Base-by-base conservation (phyloP, 2,329 filamentous ascomycete species). In the Fusarium sp. region DNA sequence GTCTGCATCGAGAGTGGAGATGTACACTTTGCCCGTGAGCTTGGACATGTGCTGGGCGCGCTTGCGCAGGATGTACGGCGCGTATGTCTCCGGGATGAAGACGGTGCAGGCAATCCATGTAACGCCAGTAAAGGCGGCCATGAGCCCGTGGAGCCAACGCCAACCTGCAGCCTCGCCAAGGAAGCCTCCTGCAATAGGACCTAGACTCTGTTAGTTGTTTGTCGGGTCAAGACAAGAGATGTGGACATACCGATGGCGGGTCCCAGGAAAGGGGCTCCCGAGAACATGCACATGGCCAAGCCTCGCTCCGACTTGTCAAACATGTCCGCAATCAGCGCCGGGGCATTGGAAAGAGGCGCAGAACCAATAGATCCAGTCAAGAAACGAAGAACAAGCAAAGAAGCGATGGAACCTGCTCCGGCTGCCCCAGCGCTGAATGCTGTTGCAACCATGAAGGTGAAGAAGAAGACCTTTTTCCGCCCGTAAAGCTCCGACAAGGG, bases 401-500 rank as follows among this genome's bases (percentile, higher is more conserved):
- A 86, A 50, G 82, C 81, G 43, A 91, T 88, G 72, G 87, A 90
- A 53, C 87, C 81, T 0, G 87, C 82, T 5, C 87, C 90, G 1
- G 88, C 87, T 13, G 85, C 85, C 4, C 85, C 91, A n/a, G 87
- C 88, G 69, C 89, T 91, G 79, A 93, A 93, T 0, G 85, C 86
- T 1, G 87, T 87, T 53, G 92, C 84, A 10, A 84, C 84, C 57
- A 86, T 81, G 72, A 90, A 90, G 3, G 88, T 90, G 54, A 83
- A 79, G 70, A 88, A 84, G 75, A 91, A 91, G 19, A 92, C 83
- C 30, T 85, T 79, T 75, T 91, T 86, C 10, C 89, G 83, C 3
- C 89, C 91, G 61, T 88, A 90, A 21, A 93, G 79, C 76, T 93
- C 91, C 25, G 88, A 88, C 7, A 93, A 78, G 0, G 91, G 90